These are phyloP conservation scores for Leptographium wingfieldii DNA, from an alignment of 2,329 filamentous ascomycete genomes.

Conservation along the genomic window DNA sequence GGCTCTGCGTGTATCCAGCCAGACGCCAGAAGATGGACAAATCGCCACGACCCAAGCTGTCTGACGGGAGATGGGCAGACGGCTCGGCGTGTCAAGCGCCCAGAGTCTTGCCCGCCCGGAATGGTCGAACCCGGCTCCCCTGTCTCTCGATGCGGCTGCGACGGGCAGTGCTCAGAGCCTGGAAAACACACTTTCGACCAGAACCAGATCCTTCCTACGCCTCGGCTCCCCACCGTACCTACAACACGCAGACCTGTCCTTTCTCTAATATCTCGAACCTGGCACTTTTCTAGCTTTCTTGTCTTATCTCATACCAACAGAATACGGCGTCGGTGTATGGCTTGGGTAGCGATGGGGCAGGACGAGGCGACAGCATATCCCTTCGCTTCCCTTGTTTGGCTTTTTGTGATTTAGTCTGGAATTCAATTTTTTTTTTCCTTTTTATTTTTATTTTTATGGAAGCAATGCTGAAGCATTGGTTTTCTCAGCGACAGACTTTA, in stretches of 20 bases:
- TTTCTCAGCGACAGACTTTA: too few relatives aligned
- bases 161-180: background rate
- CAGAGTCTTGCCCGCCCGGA: background rate
- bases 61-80: too few relatives aligned
- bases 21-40: background rate
- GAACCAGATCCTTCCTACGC: background rate
- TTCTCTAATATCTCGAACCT: background rate
- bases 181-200: background rate
- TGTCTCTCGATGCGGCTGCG: background rate
- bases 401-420: background rate
- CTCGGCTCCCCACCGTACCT: background rate
- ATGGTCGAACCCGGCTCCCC: background rate
- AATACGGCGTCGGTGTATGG: conserved; percentile 1
- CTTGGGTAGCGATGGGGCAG: conserved; percentile 3
- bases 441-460: background rate
- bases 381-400: background rate
- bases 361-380: background rate
- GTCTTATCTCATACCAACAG: background rate
- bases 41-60: too few relatives aligned
- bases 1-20: too few relatives aligned
- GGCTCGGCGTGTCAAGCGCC: background rate
- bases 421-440: background rate
- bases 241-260: background rate
- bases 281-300: background rate
- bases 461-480: background rate